Base-by-base conservation (phyloP, 2,329 filamentous ascomycete genomes). In the Alternaria solani region DNA sequence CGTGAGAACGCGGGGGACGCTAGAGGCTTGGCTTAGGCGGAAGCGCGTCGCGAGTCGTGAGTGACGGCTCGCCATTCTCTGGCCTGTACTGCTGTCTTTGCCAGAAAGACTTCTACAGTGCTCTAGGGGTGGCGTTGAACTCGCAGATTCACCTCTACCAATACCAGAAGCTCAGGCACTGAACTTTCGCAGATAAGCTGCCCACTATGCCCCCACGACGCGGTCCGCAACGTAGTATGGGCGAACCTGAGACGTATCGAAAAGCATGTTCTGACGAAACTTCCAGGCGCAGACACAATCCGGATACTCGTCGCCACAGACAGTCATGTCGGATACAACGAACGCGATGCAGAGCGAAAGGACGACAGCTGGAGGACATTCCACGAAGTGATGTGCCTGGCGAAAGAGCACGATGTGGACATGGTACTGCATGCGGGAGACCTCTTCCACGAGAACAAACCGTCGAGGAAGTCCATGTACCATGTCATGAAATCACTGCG, bases 321-420 rank as follows among this genome's bases (percentile, higher is more conserved):
- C 78, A 98, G 96, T 70, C 95, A 99, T 90, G 95, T 99, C 62
- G 95, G 95, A 53, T 98, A 93, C 80, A 92, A 93, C 75, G 95
- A 99, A 80, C 89, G 94, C 71, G 94, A 99, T 78, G 88, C 92
- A 1, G 91, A 95, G 62, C 92, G 95, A n/a, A 94, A 94, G 66
- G 92, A 98, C 77, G 95, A 99, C 78, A 97, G 93, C 80, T 98
- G 94, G 94, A 91, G 89, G 75, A 93, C 91, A 3, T 99, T 99
- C 81, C 91, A 99, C 77, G 95, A 99, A 79, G 88, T 97, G 63
- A 93, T 99, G 91, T 90, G 89, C 65, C 81, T 98, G 42, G 95
- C 94, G 20, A 92, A 90, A 73, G 88, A 89, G 34, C 86, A 90
- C 75, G 95, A 99, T 81, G 95, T 99, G 66, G 95, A 99, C 79